Conservation (phyloP, 352 stramenopile genomes). For the Globisporangium cystogenes region DNA sequence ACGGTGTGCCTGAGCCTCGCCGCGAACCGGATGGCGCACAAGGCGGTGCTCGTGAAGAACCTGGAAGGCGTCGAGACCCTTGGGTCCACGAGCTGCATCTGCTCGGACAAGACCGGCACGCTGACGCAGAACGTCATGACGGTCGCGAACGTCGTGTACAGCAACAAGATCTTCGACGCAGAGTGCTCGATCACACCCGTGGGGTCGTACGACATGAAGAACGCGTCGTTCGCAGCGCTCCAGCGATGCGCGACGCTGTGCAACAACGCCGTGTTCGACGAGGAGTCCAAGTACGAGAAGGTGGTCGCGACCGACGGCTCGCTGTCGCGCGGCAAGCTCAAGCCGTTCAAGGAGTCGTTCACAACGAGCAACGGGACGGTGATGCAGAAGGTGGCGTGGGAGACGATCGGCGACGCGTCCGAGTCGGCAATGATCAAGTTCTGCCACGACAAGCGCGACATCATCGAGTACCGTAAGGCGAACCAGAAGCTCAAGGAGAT, state of each 20-base stretch:
- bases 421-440: slow-evolving; percentile 88
- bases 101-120: slow-evolving; percentile 95
- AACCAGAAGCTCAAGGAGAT: slow-evolving; percentile 78
- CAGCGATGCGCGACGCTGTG: slow-evolving; percentile 85
- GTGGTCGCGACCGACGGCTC: slow-evolving; percentile 31
- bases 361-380: slow-evolving; percentile 22
- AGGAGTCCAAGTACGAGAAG: slow-evolving; percentile 31
- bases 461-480: slow-evolving; percentile 56
- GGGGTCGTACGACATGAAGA: slow-evolving; percentile 43
- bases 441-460: slow-evolving; percentile 63
- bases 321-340: slow-evolving; percentile 18
- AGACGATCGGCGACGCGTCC: slow-evolving; percentile 72
- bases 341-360: slow-evolving; percentile 55
- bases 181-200: slow-evolving; percentile 72
- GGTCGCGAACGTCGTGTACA: slow-evolving; percentile 77
- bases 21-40: slow-evolving; percentile 84
- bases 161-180: slow-evolving; percentile 61
- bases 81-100: slow-evolving; percentile 91
- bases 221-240: slow-evolving; percentile 52
- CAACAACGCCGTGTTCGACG: slow-evolving; percentile 89
- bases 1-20: slow-evolving; percentile 91
- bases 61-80: slow-evolving; percentile 91
- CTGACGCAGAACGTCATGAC: slow-evolving; percentile 95
- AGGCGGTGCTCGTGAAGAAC: slow-evolving; percentile 94
- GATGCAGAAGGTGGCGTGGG: slow-evolving; percentile 20